A percentile compares a stretch with the other conserved stretches of the same genome.
Conservation (phyloP, 2,329 filamentous ascomycete genomes). For the Hypoxylon sp. region DNA sequence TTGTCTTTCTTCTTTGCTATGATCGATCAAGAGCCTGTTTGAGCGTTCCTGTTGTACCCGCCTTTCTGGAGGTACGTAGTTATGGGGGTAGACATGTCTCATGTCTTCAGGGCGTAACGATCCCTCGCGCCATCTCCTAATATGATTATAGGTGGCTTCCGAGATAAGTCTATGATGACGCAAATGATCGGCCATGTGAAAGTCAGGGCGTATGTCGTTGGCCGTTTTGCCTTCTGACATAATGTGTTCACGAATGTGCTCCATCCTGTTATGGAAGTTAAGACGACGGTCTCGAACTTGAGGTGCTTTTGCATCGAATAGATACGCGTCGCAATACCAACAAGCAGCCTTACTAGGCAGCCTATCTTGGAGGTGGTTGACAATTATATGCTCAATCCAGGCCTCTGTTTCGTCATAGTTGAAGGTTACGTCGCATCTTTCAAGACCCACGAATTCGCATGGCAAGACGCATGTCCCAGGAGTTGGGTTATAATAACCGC, state of each 20-base stretch:
- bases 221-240: conserved; percentile 36
- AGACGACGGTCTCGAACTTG: conserved; percentile 31
- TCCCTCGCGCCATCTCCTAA: conserved; percentile 32
- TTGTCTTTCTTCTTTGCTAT: conserved; percentile 22
- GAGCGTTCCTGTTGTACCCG: conserved; percentile 1
- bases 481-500: background rate
- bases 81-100: conserved; percentile 14
- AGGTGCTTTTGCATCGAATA: conserved; percentile 51
- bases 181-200: conserved; percentile 85
- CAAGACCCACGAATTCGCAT: conserved; percentile 63
- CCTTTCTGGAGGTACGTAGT: conserved; percentile 29
- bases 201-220: conserved; percentile 82
- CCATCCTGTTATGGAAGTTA: conserved; percentile 62
- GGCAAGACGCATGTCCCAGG: conserved; percentile 51
- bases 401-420: conserved; percentile 54
- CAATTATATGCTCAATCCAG: conserved; percentile 65
- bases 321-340: conserved; percentile 64
- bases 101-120: conserved; percentile 14
- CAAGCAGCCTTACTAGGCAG: conserved; percentile 61
- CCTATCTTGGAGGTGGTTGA: conserved; percentile 55
- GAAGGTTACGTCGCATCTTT: conserved; percentile 59
- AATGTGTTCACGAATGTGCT: conserved; percentile 66
- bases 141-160: background rate
- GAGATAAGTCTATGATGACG: conserved; percentile 29
- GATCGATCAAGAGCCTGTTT: conserved; percentile 13